These are phyloP conservation scores for Barnettozyma hawaiiensis DNA, from an alignment of 1,139 yeast species.

Conservation along the genomic window DNA sequence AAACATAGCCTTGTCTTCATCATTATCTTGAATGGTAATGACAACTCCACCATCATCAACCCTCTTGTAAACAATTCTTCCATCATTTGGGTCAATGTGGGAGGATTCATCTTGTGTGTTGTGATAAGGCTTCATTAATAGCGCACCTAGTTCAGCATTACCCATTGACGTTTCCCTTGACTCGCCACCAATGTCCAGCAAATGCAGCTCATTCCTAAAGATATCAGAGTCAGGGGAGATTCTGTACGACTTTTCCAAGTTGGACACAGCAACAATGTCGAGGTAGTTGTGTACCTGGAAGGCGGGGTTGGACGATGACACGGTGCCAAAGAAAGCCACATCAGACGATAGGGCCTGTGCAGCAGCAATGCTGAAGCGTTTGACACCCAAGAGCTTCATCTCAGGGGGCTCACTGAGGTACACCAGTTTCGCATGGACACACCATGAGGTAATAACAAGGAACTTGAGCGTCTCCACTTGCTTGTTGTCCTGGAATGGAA, in stretches of 20 bases:
- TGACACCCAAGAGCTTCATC: slow-evolving; percentile 55
- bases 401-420: slow-evolving; percentile 74
- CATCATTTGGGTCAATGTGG: slow-evolving; percentile 39
- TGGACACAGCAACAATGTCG: slow-evolving; percentile 53
- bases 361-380: slow-evolving; percentile 70
- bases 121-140: slow-evolving; percentile 58
- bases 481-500: slow-evolving; percentile 5
- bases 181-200: slow-evolving; percentile 48
- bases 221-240: slow-evolving; percentile 70
- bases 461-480: slow-evolving; percentile 34
- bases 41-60: slow-evolving; percentile 30
- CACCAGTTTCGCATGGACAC: slow-evolving; percentile 77
- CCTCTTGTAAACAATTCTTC: slow-evolving; percentile 39
- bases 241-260: slow-evolving; percentile 60
- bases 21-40: slow-evolving; percentile 25
- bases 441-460: slow-evolving; percentile 77
- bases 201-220: slow-evolving; percentile 43
- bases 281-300: slow-evolving; percentile 50
- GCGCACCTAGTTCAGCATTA: slow-evolving; percentile 38
- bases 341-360: slow-evolving; percentile 40
- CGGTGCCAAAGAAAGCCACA: slow-evolving; percentile 46
- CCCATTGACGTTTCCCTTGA: slow-evolving; percentile 17
- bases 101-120: slow-evolving; percentile 42
- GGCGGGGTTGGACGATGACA: neutral
- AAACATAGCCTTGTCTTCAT: slow-evolving; percentile 7